A percentile compares a stretch with the other conserved stretches of the same genome.
Evolutionary conservation across 371 early-diverging fungal genomes (phyloP).

Genomic region (Haplosporangium sp.): DNA sequence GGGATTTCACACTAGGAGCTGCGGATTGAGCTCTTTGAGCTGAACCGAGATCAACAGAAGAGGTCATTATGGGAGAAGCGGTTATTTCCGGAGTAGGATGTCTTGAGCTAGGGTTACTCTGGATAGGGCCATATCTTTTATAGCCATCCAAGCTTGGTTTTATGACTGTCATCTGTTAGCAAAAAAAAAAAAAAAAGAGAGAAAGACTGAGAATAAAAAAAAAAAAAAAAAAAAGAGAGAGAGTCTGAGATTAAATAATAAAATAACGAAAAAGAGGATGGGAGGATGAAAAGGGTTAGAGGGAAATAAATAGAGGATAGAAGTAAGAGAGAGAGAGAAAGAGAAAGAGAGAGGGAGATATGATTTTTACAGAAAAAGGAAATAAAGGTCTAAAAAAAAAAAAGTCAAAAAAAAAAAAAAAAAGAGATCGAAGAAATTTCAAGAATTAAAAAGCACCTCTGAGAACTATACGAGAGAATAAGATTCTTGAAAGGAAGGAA

Average conservation of each 20-base stretch:
- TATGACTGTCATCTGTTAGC: conserved; percentile 9
- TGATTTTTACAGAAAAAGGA: no score
- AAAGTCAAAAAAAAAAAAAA: no score
- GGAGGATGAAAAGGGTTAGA: no score
- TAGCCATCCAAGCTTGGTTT: background rate
- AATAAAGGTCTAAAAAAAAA: no score
- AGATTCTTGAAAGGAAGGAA: no score
- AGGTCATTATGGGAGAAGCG: background rate
- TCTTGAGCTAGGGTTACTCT: background rate
- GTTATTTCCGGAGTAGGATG: background rate
- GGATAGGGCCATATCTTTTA: background rate
- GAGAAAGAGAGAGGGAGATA: no score
- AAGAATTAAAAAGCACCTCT: background rate
- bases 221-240: background rate
- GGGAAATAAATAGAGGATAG: no score
- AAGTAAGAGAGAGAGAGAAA: no score
- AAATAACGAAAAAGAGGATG: no score
- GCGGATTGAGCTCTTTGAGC: background rate
- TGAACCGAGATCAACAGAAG: background rate
- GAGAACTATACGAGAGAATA: background rate
- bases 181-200: conserved; percentile 1
- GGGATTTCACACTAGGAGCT: background rate
- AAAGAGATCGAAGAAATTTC: background rate
- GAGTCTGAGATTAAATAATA: no score
- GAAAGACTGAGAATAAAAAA: background rate